These are phyloP conservation scores for Lachnellula subtilissima DNA, from an alignment of 2,329 filamentous ascomycete genomes.

Conservation along the genomic window DNA sequence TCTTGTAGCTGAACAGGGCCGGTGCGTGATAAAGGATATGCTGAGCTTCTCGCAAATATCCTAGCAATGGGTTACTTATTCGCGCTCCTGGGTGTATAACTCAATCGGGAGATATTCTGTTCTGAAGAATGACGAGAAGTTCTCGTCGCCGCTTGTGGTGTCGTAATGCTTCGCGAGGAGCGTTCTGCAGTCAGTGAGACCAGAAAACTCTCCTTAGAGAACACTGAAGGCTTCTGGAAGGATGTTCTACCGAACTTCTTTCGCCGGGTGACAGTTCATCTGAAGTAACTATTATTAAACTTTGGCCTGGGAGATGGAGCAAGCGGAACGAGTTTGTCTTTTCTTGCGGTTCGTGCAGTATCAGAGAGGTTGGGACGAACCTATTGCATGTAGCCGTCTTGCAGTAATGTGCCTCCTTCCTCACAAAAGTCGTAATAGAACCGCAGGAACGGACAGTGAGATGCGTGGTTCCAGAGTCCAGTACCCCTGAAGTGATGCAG, in stretches of 20 bases:
- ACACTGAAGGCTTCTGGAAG: slow-evolving; percentile 27
- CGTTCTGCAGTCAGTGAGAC: slow-evolving; percentile 20
- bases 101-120: slow-evolving; percentile 3
- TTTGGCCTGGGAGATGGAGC: slow-evolving; percentile 24
- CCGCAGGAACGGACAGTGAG: slow-evolving; percentile 21
- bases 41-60: not conserved
- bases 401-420: slow-evolving; percentile 25
- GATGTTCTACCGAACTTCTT: slow-evolving; percentile 23
- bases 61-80: not conserved
- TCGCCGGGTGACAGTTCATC: slow-evolving; percentile 21
- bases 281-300: slow-evolving; percentile 24
- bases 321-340: slow-evolving; percentile 29
- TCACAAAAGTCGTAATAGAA: slow-evolving; percentile 27
- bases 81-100: not conserved
- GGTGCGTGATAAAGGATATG: not conserved
- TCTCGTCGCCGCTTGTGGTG: slow-evolving; percentile 1
- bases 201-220: slow-evolving; percentile 16
- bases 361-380: slow-evolving; percentile 33
- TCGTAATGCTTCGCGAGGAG: slow-evolving; percentile 5
- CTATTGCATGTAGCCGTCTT: slow-evolving; percentile 32
- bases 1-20: not conserved
- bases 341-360: slow-evolving; percentile 25
- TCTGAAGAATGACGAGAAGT: not conserved
- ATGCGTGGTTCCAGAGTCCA: slow-evolving; percentile 25
- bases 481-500: slow-evolving; percentile 21